phyloP scores from a whole-genome alignment of 1,139 yeast genomes.

The Geotrichum restrictum region DNA sequence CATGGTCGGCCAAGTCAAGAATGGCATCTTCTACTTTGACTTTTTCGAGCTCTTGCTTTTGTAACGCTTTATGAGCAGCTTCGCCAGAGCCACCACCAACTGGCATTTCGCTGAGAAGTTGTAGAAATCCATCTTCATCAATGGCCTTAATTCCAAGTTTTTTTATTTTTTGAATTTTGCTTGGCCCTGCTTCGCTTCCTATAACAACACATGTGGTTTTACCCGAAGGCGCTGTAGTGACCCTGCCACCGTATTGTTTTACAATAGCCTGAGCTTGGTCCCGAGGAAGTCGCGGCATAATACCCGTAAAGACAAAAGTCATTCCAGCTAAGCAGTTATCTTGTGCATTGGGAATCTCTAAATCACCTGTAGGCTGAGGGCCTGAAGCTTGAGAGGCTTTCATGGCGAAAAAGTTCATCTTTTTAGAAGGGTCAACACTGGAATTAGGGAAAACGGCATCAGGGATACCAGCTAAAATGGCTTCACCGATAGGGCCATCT shows the following conservation, averaged over 20 bases:
- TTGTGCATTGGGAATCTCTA: slow-evolving; percentile 68
- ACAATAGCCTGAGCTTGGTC: slow-evolving; percentile 72
- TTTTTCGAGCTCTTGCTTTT: slow-evolving; percentile 67
- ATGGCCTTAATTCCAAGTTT: slow-evolving; percentile 72
- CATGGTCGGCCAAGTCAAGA: slow-evolving; percentile 41
- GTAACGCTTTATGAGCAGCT: slow-evolving; percentile 67
- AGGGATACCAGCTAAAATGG: slow-evolving; percentile 56
- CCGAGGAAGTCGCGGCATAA: slow-evolving; percentile 73
- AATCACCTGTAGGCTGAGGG: slow-evolving; percentile 31
- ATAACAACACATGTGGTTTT: slow-evolving; percentile 85
- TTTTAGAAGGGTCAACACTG: slow-evolving; percentile 49
- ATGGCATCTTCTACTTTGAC: slow-evolving; percentile 49
- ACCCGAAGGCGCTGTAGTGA: slow-evolving; percentile 79
- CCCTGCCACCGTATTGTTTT: slow-evolving; percentile 85
- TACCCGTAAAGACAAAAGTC: slow-evolving; percentile 91
- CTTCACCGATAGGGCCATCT: slow-evolving; percentile 45
- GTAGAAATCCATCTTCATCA: slow-evolving; percentile 79
- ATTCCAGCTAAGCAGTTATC: slow-evolving; percentile 82
- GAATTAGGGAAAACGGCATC: slow-evolving; percentile 65
- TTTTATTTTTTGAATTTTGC: slow-evolving; percentile 79
- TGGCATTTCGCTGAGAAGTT: slow-evolving; percentile 75
- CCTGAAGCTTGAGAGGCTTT: slow-evolving; percentile 27
- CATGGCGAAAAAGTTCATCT: slow-evolving; percentile 53
- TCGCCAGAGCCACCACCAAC: slow-evolving; percentile 85
- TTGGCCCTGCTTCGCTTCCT: slow-evolving; percentile 96